Percentiles rank a stretch among this genome's conserved stretches.
Evolutionary conservation across 495 filamentous ascomycete species (phyloP).

Genomic region (Collariella sp.): DNA sequence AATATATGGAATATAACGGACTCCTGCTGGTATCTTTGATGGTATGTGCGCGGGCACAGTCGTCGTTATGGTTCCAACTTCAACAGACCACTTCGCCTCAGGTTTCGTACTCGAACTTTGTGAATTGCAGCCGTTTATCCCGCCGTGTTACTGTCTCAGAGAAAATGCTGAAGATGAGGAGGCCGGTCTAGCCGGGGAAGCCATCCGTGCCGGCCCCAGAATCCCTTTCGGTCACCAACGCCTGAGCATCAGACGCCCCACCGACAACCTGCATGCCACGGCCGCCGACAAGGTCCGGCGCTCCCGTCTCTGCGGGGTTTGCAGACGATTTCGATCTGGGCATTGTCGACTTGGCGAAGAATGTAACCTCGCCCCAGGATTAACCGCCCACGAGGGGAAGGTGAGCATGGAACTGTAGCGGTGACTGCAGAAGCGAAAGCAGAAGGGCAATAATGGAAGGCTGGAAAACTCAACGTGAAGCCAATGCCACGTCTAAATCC

Average conservation of each 20-base stretch:
- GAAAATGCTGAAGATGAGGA: too few species aligned
- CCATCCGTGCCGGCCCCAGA: not conserved
- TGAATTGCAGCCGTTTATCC: too few species aligned
- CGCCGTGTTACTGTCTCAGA: too few species aligned
- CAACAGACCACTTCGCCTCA: too few species aligned
- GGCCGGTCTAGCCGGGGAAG: not conserved
- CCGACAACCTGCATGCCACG: not conserved
- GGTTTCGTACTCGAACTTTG: too few species aligned
- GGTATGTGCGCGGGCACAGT: too few species aligned
- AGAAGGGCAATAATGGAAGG: not conserved
- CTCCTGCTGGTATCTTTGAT: too few species aligned
- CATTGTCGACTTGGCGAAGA: constrained; percentile 1
- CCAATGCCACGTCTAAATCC: not conserved
- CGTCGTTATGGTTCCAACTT: too few species aligned
- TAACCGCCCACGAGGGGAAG: not conserved
- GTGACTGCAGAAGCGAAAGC: constrained; percentile 1
- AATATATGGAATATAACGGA: not conserved
- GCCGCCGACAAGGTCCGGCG: not conserved
- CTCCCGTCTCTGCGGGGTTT: constrained; percentile 1
- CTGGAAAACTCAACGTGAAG: not conserved
- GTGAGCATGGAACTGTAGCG: not conserved
- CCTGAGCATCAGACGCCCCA: not conserved
- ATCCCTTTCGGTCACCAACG: not conserved
- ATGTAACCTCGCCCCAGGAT: constrained; percentile 8
- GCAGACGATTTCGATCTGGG: constrained; percentile 5